Conservation (phyloP, 2,329 filamentous ascomycete genomes). For the Colletotrichum incanum region DNA sequence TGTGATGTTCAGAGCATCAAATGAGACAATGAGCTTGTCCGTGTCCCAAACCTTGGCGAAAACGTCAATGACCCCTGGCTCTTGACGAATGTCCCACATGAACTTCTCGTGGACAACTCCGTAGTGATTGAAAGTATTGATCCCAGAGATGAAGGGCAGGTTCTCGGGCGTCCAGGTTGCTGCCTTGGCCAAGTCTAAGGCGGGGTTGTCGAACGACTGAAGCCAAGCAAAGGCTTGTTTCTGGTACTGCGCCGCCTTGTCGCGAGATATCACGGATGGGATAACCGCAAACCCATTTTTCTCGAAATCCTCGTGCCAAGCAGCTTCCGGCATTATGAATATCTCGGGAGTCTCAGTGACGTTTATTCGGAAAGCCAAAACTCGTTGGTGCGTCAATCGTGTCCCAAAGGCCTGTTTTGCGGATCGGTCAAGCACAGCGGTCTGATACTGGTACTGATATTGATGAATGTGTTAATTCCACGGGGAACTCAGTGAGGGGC, state of each 20-base stretch:
- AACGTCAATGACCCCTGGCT: slow-evolving; percentile 55
- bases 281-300: slow-evolving; percentile 61
- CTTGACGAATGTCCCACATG: slow-evolving; percentile 56
- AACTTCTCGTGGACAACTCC: slow-evolving; percentile 57
- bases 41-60: slow-evolving; percentile 60
- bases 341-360: no score
- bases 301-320: slow-evolving; percentile 54
- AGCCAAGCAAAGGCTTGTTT: slow-evolving; percentile 47
- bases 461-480: background rate
- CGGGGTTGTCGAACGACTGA: slow-evolving; percentile 45
- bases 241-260: slow-evolving; percentile 55
- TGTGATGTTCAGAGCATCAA: slow-evolving; percentile 61
- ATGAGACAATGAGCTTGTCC: slow-evolving; percentile 61
- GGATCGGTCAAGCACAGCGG: no score
- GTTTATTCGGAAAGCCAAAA: fast-evolving
- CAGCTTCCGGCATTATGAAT: slow-evolving; percentile 19
- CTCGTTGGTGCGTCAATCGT: background rate
- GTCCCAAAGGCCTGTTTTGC: background rate
- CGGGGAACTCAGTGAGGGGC: background rate
- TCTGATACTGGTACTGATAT: background rate
- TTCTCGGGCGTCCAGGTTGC: slow-evolving; percentile 54
- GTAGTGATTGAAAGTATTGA: slow-evolving; percentile 47
- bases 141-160: slow-evolving; percentile 53
- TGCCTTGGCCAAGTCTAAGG: slow-evolving; percentile 47
- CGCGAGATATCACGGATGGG: slow-evolving; percentile 60